Conservation (phyloP, 495 filamentous ascomycete genomes). For the Baudoinia panamericana region DNA sequence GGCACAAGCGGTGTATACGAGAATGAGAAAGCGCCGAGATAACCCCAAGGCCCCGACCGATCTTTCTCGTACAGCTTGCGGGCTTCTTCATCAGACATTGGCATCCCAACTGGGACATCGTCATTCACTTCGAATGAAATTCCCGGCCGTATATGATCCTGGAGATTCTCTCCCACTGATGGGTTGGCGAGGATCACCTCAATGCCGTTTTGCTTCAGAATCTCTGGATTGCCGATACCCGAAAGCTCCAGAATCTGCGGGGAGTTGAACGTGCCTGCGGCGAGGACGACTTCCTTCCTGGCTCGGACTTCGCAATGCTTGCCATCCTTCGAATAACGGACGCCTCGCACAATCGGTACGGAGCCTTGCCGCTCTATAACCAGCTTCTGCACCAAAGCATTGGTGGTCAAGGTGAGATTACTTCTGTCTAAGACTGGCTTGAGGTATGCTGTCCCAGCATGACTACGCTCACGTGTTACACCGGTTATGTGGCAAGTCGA, state of each 20-base stretch:
- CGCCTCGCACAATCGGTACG: not conserved
- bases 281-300: conserved; percentile 45
- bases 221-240: conserved; percentile 42
- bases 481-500: conserved; percentile 12
- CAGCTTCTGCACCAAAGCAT: conserved; percentile 5
- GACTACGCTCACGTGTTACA: conserved; percentile 9
- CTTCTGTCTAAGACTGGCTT: conserved; percentile 1
- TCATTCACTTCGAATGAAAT: conserved; percentile 14
- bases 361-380: not conserved
- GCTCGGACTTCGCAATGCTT: conserved; percentile 1
- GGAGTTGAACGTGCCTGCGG: conserved; percentile 48
- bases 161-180: conserved; percentile 53
- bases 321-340: conserved; percentile 18
- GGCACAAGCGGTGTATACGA: conserved; percentile 8
- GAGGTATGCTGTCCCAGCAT: conserved; percentile 9
- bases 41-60: conserved; percentile 4
- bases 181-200: conserved; percentile 41
- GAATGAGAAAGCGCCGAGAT: conserved; percentile 4
- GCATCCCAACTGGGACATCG: not conserved
- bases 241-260: conserved; percentile 52
- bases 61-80: conserved; percentile 7
- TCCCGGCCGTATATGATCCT: conserved; percentile 36
- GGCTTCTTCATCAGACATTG: not conserved
- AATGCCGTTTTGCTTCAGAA: conserved; percentile 39
- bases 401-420: conserved; percentile 7